phyloP scores from a whole-genome alignment of 2,329 filamentous ascomycete species.

The Monosporascus sp. region DNA sequence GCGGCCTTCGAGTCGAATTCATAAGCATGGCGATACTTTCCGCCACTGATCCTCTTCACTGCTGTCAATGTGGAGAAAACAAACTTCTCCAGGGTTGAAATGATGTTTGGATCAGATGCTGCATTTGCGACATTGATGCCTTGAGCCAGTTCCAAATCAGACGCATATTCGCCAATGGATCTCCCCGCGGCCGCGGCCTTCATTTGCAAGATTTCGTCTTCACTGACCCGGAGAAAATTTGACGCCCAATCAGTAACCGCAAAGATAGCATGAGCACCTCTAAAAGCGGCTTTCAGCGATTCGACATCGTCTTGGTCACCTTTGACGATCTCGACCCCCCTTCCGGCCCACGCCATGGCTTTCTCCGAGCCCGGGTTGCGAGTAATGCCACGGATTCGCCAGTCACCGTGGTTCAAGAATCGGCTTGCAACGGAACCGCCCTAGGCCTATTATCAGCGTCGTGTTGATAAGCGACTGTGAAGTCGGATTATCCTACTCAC shows the following conservation, averaged over 20 bases:
- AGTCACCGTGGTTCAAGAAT: neutral
- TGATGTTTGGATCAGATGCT: conserved; percentile 3
- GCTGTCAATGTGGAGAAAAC: conserved; percentile 2
- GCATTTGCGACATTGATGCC: conserved; percentile 15
- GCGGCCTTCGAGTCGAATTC: conserved; percentile 6
- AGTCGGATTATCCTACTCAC: neutral
- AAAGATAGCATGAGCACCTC: conserved; percentile 33
- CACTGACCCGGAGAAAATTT: conserved; percentile 1
- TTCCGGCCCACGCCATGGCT: conserved; percentile 13
- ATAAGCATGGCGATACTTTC: conserved; percentile 2
- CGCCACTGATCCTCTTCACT: conserved; percentile 1
- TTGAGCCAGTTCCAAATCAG: conserved; percentile 11
- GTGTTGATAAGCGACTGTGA: neutral
- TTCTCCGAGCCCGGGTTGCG: neutral
- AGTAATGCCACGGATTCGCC: neutral
- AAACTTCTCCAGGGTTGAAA: conserved; percentile 9
- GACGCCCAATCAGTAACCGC: conserved; percentile 27
- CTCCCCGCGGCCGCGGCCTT: conserved; percentile 4
- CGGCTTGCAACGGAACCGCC: neutral
- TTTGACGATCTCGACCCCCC: conserved; percentile 32
- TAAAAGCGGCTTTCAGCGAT: conserved; percentile 30
- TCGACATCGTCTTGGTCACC: conserved; percentile 27
- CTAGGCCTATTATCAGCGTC: neutral
- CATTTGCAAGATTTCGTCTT: neutral
- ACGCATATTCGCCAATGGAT: conserved; percentile 8